Evolutionary conservation across 306 rosid genomes (phyloP), one percentile per base, ranked within the genome.

Genomic region (Pterocarpus santalinus): DNA sequence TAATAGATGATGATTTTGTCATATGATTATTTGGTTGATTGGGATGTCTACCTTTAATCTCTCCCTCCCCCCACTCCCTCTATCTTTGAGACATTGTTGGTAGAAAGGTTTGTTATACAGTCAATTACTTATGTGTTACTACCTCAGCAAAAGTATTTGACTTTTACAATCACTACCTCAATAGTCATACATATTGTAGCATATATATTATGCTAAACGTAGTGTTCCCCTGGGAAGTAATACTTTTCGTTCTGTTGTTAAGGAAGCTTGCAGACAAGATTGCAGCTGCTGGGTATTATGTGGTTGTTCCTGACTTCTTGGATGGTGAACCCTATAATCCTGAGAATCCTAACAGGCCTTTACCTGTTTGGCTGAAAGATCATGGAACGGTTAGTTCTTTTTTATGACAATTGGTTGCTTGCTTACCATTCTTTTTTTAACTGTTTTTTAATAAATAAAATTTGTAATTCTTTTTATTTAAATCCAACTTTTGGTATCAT

Each of bases 181-280:
- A 12, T 47, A 11, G 3, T 47, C n/a, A 47, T 9, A 11, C 15
- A 12, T 47, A 47, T 2, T 2, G 9, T 47, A 47, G 53, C 60
- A 14, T n/a, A 53, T 53, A 1, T 53, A 5, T 43, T 7, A 22
- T 53, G 65, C 75, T 36, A 30, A 47, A 66, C 58, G 11, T 47
- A 56, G 16, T 72, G 10, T 64, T 14, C 51, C 34, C 17, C 44
- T 61, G 4, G 53, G 32, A 61, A 72, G 81, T 83, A 76, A 76
- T 52, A 52, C 65, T 51, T 15, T 13, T 13, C 55, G 46, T 75
- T 75, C 17, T 61, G 41, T 46, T 74, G 39, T 80, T 35, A 80
- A 93, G 97, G 94, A 86, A 87, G 62, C 81, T 93, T 11, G 97
- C 94, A 1, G 93, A 91, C 85, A 90, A 93, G 85, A 68, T 83